phyloP scores from a whole-genome alignment of 495 filamentous ascomycete genomes.

The Neurospora sp. region DNA sequence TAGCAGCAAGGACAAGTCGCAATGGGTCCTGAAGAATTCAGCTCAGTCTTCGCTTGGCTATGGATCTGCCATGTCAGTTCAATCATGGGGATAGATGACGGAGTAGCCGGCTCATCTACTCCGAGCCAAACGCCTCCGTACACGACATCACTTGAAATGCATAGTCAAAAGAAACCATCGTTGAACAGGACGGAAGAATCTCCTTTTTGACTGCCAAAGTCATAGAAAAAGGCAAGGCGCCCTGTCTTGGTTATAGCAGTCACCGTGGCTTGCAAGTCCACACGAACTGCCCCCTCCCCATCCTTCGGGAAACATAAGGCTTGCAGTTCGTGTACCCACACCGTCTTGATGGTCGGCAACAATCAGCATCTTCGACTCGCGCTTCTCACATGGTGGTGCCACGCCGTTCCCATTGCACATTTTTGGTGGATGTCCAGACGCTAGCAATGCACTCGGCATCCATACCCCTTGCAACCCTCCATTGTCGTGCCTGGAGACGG shows the following conservation, averaged over 20 bases:
- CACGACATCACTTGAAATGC: neutral
- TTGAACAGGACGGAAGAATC: neutral
- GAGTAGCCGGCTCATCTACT: neutral
- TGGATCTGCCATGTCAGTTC: neutral
- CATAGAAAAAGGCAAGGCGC: neutral
- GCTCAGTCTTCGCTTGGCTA: neutral
- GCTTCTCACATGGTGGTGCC: neutral
- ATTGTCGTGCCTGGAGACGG: neutral
- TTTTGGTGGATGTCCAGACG: neutral
- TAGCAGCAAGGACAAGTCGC: neutral
- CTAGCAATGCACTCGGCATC: neutral
- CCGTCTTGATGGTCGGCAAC: neutral
- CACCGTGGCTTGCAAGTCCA: neutral
- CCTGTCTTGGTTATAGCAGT: neutral
- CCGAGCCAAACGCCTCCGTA: neutral
- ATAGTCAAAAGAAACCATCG: neutral
- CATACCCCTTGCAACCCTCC: constrained; percentile 7
- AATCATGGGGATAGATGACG: neutral
- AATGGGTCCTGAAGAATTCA: neutral
- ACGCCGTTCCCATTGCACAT: neutral
- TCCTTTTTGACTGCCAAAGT: neutral
- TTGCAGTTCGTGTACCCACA: neutral
- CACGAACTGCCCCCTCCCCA: neutral
- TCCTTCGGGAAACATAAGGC: neutral
- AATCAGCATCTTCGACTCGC: neutral